Evolutionary conservation across 2,329 filamentous ascomycete genomes (phyloP).

Genomic region (Cladosporium sp.): DNA sequence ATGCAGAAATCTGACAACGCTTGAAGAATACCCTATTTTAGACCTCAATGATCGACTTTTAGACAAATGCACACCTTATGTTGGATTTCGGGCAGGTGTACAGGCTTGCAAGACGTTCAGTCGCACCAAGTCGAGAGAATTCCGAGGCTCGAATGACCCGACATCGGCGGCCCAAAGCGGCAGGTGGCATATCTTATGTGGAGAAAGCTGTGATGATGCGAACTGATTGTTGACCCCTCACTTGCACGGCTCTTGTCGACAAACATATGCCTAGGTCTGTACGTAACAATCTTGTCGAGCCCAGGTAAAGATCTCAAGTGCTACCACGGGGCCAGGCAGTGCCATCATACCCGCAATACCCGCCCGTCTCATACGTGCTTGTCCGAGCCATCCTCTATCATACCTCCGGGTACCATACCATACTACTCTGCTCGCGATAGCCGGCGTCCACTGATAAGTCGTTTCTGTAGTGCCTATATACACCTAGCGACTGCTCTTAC

Average conservation of each 20-base stretch:
- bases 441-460: constrained; percentile 3
- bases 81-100: too few relatives aligned
- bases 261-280: constrained; percentile 1
- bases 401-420: too few relatives aligned
- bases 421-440: neutral
- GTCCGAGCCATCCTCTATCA: constrained; percentile 3
- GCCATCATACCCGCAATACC: constrained; percentile 6
- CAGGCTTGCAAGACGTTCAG: too few relatives aligned
- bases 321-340: neutral
- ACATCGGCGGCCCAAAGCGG: constrained; percentile 1
- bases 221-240: neutral
- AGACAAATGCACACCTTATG: too few relatives aligned
- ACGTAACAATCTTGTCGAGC: neutral
- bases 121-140: too few relatives aligned
- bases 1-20: too few relatives aligned
- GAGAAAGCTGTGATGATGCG: neutral
- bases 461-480: neutral
- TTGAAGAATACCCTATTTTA: too few relatives aligned
- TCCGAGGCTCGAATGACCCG: neutral
- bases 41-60: too few relatives aligned
- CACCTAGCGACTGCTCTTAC: neutral
- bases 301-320: neutral
- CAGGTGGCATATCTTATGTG: constrained; percentile 1
- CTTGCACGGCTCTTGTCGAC: neutral
- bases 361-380: neutral